Conservation (phyloP, 306 rosid species). For the Cicer bijugum region DNA sequence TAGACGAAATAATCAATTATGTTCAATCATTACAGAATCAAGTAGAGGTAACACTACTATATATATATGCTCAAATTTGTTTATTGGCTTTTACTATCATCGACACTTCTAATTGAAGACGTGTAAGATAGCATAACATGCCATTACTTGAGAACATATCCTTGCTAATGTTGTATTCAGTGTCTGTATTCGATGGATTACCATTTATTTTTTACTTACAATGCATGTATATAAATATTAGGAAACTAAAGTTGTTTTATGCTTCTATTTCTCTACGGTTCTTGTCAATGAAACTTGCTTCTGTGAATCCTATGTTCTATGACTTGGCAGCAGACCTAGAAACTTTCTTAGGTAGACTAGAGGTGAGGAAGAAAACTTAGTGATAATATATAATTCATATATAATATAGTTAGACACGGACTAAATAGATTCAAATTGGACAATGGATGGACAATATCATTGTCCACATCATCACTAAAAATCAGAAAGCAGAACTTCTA, state of each 20-base stretch:
- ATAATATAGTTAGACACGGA: neutral
- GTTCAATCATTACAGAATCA: slow-evolving; percentile 95
- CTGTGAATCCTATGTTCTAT: slow-evolving; percentile 65
- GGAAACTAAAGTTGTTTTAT: neutral
- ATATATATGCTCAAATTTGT: no score
- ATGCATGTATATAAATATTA: neutral
- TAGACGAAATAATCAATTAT: slow-evolving; percentile 96
- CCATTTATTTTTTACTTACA: neutral
- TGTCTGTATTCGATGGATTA: no score
- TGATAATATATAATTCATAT: no score
- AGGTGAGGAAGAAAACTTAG: slow-evolving; percentile 51
- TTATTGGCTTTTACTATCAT: no score
- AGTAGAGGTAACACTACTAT: slow-evolving; percentile 72
- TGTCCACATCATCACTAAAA: no score
- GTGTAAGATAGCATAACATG: no score
- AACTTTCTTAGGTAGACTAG: slow-evolving; percentile 55
- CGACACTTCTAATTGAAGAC: no score
- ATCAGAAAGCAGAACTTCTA: no score
- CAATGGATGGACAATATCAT: no score
- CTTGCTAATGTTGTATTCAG: no score
- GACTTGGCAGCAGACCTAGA: slow-evolving; percentile 68
- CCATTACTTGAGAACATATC: no score
- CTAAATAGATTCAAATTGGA: no score
- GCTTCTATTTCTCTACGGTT: slow-evolving; percentile 51
- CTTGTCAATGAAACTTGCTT: slow-evolving; percentile 87